Conservation (phyloP, 352 stramenopile genomes). For the Thalassiosira mediterranea region DNA sequence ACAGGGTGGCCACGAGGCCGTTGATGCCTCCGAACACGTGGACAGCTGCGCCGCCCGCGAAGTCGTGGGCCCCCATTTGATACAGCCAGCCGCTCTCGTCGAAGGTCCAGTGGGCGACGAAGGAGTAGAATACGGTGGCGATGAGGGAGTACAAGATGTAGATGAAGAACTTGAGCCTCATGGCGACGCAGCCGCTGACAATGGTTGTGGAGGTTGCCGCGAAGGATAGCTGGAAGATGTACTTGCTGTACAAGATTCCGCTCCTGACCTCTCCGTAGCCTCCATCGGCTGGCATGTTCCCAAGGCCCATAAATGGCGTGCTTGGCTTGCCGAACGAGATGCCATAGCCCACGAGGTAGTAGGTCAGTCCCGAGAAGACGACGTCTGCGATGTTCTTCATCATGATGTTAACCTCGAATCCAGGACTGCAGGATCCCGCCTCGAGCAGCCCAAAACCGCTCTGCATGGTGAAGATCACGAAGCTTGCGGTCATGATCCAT, state of each 20-base stretch:
- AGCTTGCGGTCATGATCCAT: slow-evolving; percentile 20
- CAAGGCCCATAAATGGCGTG: neutral
- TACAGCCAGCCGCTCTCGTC: slow-evolving; percentile 22
- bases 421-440: slow-evolving; percentile 12
- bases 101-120: slow-evolving; percentile 78
- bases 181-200: slow-evolving; percentile 74
- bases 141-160: slow-evolving; percentile 72
- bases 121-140: slow-evolving; percentile 77
- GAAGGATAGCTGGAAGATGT: slow-evolving; percentile 82
- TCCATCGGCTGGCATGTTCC: slow-evolving; percentile 5
- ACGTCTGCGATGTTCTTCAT: slow-evolving; percentile 84
- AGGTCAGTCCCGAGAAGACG: slow-evolving; percentile 53
- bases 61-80: slow-evolving; percentile 64
- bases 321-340: slow-evolving; percentile 45
- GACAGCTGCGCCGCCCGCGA: slow-evolving; percentile 67
- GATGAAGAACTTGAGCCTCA: slow-evolving; percentile 12
- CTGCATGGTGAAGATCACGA: slow-evolving; percentile 42
- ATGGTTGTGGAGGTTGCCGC: slow-evolving; percentile 80
- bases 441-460: slow-evolving; percentile 31
- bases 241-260: slow-evolving; percentile 4
- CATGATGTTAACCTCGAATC: slow-evolving; percentile 74
- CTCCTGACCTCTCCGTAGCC: neutral
- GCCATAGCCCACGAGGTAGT: slow-evolving; percentile 69
- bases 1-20: slow-evolving; percentile 47
- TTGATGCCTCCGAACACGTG: slow-evolving; percentile 69